phyloP scores from a whole-genome alignment of 169 alveolate species.

The Plasmodium coatneyi region DNA sequence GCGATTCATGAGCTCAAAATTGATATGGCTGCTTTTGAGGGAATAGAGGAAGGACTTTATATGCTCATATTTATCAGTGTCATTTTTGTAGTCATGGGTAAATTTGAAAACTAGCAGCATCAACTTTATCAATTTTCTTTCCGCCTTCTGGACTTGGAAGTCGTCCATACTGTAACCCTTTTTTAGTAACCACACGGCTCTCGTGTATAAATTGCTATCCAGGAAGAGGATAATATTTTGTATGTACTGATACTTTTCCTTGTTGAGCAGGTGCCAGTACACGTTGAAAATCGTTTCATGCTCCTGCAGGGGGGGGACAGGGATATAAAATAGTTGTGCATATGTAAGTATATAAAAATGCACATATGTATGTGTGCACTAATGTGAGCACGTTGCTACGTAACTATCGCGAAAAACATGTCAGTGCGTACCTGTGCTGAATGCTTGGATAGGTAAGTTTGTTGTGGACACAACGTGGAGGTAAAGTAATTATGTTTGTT shows the following conservation, averaged over 20 bases:
- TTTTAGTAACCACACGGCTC: conserved; percentile 70
- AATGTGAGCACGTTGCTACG: not conserved
- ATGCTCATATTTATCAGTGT: conserved; percentile 33
- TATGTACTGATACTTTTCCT: conserved; percentile 61
- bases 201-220: conserved; percentile 61
- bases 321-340: not conserved
- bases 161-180: conserved; percentile 56
- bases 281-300: conserved; percentile 70
- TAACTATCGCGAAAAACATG: not conserved
- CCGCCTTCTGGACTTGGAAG: conserved; percentile 64
- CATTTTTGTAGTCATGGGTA: conserved; percentile 52
- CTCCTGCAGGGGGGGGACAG: not conserved
- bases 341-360: not conserved
- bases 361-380: not conserved
- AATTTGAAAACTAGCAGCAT: conserved; percentile 66
- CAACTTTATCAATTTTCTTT: conserved; percentile 59
- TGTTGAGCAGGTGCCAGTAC: conserved; percentile 57
- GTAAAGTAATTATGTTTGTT: conserved; percentile 51
- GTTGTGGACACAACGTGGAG: conserved; percentile 65
- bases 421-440: conserved; percentile 43
- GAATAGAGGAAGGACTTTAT: conserved; percentile 56
- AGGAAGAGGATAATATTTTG: conserved; percentile 55
- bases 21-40: conserved; percentile 21
- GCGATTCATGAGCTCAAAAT: conserved; percentile 71
- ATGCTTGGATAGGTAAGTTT: conserved; percentile 58